These are phyloP conservation scores for Malassezia equina DNA, from an alignment of 1,284 basidiomycete genomes.

Conservation along the genomic window DNA sequence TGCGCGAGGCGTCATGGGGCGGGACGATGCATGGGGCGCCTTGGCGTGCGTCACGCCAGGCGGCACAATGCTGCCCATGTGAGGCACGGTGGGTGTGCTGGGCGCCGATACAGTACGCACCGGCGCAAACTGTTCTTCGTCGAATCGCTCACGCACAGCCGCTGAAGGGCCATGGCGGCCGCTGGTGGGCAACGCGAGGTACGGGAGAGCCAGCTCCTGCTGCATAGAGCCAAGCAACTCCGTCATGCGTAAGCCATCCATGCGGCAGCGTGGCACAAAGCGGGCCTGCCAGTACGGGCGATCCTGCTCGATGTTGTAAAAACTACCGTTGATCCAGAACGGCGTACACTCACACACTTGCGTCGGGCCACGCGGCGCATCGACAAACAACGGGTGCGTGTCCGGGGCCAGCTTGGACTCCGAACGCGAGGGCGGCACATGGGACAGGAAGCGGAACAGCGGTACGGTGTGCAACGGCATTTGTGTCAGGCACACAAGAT, in stretches of 20 bases:
- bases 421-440: conserved; percentile 24
- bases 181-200: conserved; percentile 27
- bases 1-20: background rate
- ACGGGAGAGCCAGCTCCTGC: conserved; percentile 41
- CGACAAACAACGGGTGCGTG: conserved; percentile 18
- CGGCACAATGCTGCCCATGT: background rate
- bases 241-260: conserved; percentile 46
- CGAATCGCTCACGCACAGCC: conserved; percentile 34
- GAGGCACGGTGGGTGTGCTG: background rate
- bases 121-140: conserved; percentile 31
- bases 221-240: conserved; percentile 45
- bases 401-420: conserved; percentile 33
- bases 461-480: conserved; percentile 75
- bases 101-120: conserved; percentile 5
- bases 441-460: conserved; percentile 45
- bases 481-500: conserved; percentile 81
- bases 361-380: background rate
- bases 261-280: conserved; percentile 46
- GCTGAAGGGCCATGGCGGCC: conserved; percentile 16
- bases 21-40: too few relatives aligned
- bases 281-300: conserved; percentile 41
- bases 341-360: conserved; percentile 41
- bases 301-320: conserved; percentile 47
- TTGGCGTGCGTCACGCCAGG: background rate
- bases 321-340: conserved; percentile 47